These are phyloP conservation scores for Scedosporium aurantiacum DNA, from an alignment of 2,329 filamentous ascomycete species.

Conservation along the genomic window DNA sequence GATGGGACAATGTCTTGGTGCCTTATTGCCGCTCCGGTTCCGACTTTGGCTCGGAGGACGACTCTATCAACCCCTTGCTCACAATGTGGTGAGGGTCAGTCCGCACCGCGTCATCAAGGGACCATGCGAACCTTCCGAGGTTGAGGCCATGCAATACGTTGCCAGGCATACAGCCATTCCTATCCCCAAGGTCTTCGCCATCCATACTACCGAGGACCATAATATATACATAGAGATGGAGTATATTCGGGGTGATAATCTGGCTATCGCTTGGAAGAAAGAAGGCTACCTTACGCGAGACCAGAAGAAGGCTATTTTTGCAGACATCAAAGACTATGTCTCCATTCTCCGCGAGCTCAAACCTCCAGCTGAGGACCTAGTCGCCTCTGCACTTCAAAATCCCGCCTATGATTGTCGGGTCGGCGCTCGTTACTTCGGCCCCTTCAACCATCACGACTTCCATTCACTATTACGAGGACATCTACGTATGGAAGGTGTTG, in stretches of 20 bases:
- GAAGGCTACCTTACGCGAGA: conserved; percentile 11
- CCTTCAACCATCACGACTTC: conserved; percentile 16
- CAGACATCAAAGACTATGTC: conserved; percentile 15
- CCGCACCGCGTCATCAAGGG: conserved; percentile 19
- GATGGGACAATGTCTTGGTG: conserved; percentile 18
- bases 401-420: conserved; percentile 16
- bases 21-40: conserved; percentile 13
- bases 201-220: conserved; percentile 11
- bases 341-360: conserved; percentile 14
- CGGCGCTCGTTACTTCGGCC: conserved; percentile 16
- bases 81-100: conserved; percentile 14
- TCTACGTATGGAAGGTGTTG: conserved; percentile 14
- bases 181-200: conserved; percentile 15
- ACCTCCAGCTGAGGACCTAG: conserved; percentile 13
- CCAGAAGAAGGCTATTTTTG: conserved; percentile 12
- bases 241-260: conserved; percentile 12
- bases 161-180: conserved; percentile 17
- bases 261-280: conserved; percentile 12
- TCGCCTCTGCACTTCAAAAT: conserved; percentile 17
- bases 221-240: conserved; percentile 18
- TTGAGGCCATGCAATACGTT: conserved; percentile 20
- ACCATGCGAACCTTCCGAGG: conserved; percentile 17
- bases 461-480: conserved; percentile 14
- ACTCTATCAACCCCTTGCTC: conserved; percentile 14
- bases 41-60: conserved; percentile 18